Percentiles rank a stretch among this genome's conserved stretches.
Evolutionary conservation across 768 basidiomycete species (phyloP).

Genomic region (Boletus vermiculosoides): DNA sequence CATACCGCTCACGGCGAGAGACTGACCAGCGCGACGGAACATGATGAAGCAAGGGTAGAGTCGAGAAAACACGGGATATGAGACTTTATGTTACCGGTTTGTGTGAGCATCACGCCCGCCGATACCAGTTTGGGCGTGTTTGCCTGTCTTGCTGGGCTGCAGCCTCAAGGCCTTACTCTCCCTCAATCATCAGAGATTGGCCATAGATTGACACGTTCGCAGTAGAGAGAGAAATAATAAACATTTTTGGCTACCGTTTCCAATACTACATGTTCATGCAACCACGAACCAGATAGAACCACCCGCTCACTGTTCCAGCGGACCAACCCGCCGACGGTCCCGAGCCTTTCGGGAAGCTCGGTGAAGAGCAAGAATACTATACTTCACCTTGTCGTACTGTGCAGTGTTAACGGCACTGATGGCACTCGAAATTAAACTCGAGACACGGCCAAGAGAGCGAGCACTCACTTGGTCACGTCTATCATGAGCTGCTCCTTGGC

Average conservation of each 20-base stretch:
- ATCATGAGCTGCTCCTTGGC: slow-evolving; percentile 71
- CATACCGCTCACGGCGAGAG: slow-evolving; percentile 53
- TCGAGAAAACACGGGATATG: slow-evolving; percentile 9
- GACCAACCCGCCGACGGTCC: slow-evolving; percentile 50
- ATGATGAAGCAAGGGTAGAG: slow-evolving; percentile 30
- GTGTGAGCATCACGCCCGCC: slow-evolving; percentile 20
- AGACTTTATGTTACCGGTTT: slow-evolving; percentile 10
- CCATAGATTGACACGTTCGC: slow-evolving; percentile 1
- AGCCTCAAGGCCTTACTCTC: too few species aligned
- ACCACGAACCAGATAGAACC: background rate
- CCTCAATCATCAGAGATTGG: background rate
- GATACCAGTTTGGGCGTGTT: slow-evolving; percentile 28
- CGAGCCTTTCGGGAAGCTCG: slow-evolving; percentile 73
- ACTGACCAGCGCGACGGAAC: slow-evolving; percentile 62
- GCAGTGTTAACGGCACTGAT: slow-evolving; percentile 60
- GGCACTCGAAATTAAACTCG: slow-evolving; percentile 1
- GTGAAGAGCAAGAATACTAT: slow-evolving; percentile 67
- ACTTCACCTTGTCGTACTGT: slow-evolving; percentile 81
- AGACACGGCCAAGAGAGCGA: background rate
- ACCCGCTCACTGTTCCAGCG: slow-evolving; percentile 27
- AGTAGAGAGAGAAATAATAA: slow-evolving; percentile 4
- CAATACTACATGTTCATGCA: slow-evolving; percentile 16
- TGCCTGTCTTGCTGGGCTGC: background rate
- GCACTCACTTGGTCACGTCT: slow-evolving; percentile 71
- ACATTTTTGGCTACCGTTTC: slow-evolving; percentile 17